A percentile compares a stretch with the other conserved stretches of the same genome.
Conservation (phyloP, 148 eudicot species). For the Amaranthus hypochondriacus region DNA sequence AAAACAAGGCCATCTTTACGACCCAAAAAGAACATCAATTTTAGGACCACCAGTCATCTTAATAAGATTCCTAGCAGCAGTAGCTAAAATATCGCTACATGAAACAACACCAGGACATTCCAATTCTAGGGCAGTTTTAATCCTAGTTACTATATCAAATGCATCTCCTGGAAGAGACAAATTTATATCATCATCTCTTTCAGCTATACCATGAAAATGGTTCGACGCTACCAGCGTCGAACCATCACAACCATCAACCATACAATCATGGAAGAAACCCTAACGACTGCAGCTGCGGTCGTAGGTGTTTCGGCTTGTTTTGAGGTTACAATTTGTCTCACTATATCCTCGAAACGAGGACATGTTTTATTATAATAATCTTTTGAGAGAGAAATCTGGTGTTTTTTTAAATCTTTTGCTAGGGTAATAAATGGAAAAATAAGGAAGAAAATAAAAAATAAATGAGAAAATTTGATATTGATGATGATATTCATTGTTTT, state of each 20-base stretch:
- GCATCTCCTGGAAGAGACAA: constrained; percentile 64
- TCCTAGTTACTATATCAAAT: constrained; percentile 56
- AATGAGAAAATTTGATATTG: neutral
- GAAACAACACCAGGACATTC: constrained; percentile 66
- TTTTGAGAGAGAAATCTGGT: neutral
- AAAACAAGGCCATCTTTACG: constrained; percentile 52
- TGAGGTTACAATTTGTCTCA: constrained; percentile 26
- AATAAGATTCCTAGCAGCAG: constrained; percentile 51
- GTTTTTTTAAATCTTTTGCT: constrained; percentile 6
- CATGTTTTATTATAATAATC: constrained; percentile 52
- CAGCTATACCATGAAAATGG: constrained; percentile 40
- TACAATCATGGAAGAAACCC: constrained; percentile 61
- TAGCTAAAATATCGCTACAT: constrained; percentile 60
- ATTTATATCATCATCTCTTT: constrained; percentile 55
- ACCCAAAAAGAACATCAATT: constrained; percentile 51
- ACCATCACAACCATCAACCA: constrained; percentile 56
- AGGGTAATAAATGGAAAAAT: constrained; percentile 9
- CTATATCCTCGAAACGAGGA: constrained; percentile 33
- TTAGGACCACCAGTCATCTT: constrained; percentile 63
- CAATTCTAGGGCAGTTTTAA: constrained; percentile 57
- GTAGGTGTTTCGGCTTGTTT: constrained; percentile 44
- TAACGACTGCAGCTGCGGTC: constrained; percentile 45
- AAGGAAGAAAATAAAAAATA: constrained; percentile 16
- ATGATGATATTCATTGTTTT: neutral
- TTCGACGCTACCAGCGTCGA: constrained; percentile 52